These are phyloP conservation scores for Podaxis sp. DNA, from an alignment of 768 basidiomycete genomes.

Conservation along the genomic window DNA sequence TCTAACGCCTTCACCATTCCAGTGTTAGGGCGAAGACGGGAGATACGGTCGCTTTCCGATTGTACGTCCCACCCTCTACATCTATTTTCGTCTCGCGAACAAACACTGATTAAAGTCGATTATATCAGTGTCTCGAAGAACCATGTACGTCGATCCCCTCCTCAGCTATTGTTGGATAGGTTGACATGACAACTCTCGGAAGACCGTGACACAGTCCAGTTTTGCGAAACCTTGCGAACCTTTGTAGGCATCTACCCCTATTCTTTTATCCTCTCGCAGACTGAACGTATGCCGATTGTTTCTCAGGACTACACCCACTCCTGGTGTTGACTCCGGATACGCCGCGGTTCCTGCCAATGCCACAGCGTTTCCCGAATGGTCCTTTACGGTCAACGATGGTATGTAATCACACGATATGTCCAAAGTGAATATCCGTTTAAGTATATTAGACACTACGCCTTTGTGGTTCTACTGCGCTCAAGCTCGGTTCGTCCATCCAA, in stretches of 20 bases:
- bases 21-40: conserved; percentile 35
- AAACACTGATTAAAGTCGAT: neutral
- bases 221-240: conserved; percentile 36
- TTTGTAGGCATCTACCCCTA: conserved; percentile 21
- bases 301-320: conserved; percentile 17
- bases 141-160: conserved; percentile 28
- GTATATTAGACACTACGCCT: conserved; percentile 27
- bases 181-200: conserved; percentile 5
- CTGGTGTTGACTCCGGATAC: conserved; percentile 47
- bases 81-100: neutral
- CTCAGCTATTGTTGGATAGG: neutral
- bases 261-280: neutral
- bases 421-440: neutral
- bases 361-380: conserved; percentile 35
- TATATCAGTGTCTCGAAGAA: conserved; percentile 34
- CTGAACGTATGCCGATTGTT: neutral
- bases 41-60: conserved; percentile 47
- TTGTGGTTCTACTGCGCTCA: conserved; percentile 58
- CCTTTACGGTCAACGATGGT: conserved; percentile 34
- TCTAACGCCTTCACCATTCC: neutral
- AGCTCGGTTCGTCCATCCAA: conserved; percentile 24
- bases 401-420: neutral
- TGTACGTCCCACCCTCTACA: conserved; percentile 27
- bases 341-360: conserved; percentile 36
- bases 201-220: conserved; percentile 42